A percentile compares a stretch with the other conserved stretches of the same genome.
Conservation (phyloP, 331 rosid species). For the Pyrus hybrid region DNA sequence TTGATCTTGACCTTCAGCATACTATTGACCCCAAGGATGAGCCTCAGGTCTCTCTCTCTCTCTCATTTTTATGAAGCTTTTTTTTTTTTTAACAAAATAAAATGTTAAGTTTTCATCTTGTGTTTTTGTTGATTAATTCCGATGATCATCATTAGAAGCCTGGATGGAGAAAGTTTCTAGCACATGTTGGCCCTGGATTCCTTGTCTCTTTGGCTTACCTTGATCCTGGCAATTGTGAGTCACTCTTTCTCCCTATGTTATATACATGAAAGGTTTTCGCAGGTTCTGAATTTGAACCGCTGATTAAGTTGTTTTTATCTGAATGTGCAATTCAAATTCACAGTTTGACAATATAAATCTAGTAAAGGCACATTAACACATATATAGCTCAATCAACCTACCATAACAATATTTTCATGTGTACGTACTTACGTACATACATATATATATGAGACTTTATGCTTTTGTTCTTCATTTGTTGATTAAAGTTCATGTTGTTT, state of each 20-base stretch:
- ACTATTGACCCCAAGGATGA: not conserved
- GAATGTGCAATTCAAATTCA: not conserved
- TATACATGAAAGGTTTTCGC: not conserved
- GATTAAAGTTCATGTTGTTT: not conserved
- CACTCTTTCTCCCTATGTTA: not conserved
- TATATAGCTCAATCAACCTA: not conserved
- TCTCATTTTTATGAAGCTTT: too few relatives aligned
- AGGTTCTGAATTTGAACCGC: not conserved
- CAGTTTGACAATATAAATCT: not conserved
- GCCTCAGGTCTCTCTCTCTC: slow-evolving; percentile 25
- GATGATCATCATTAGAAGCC: slow-evolving; percentile 24
- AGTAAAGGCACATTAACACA: not conserved
- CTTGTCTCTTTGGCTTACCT: slow-evolving; percentile 90
- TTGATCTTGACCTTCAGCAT: not conserved
- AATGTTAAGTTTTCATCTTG: not conserved
- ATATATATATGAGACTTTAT: not conserved
- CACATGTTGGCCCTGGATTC: slow-evolving; percentile 79
- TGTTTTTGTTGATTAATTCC: not conserved
- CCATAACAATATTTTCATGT: not conserved
- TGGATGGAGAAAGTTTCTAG: slow-evolving; percentile 66
- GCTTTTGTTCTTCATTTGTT: too few relatives aligned
- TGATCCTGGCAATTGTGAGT: slow-evolving; percentile 77
- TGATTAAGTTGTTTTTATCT: not conserved
- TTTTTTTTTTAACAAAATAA: not conserved
- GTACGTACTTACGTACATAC: not conserved